phyloP scores from a whole-genome alignment of 352 stramenopile species.

The Pseudoperonospora humuli region DNA sequence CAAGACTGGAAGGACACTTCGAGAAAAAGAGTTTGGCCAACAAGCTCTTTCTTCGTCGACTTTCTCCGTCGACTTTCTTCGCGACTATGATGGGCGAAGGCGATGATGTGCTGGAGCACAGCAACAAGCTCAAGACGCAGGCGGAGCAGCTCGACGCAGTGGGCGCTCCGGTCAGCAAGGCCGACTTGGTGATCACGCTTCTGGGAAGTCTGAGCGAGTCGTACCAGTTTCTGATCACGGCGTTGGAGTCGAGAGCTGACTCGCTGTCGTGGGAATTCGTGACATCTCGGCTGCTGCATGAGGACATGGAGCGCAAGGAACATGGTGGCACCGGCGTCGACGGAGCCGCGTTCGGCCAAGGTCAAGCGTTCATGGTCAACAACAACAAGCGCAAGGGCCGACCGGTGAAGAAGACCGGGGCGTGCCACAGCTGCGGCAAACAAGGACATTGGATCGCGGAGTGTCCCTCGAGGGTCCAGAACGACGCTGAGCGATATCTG shows the following conservation, averaged over 20 bases:
- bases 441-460: constrained; percentile 9
- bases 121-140: too few relatives aligned
- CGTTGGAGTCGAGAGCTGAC: too few relatives aligned
- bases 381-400: not conserved
- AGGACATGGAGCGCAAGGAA: too few relatives aligned
- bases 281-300: too few relatives aligned
- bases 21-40: not conserved
- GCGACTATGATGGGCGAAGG: not conserved
- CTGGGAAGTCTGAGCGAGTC: too few relatives aligned
- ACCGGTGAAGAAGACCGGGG: not conserved
- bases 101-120: not conserved
- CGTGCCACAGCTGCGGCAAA: constrained; percentile 1
- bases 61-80: too few relatives aligned
- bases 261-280: too few relatives aligned
- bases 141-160: not conserved
- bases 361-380: not conserved
- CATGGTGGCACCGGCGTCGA: not conserved
- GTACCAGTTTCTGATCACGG: too few relatives aligned
- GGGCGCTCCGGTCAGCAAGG: not conserved
- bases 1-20: not conserved
- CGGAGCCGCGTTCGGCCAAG: not conserved
- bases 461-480: not conserved
- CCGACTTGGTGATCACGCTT: too few relatives aligned
- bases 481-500: not conserved
- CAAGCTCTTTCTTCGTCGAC: not conserved